phyloP scores from a whole-genome alignment of 2,329 filamentous ascomycete genomes.

The Alternaria arborescens region DNA sequence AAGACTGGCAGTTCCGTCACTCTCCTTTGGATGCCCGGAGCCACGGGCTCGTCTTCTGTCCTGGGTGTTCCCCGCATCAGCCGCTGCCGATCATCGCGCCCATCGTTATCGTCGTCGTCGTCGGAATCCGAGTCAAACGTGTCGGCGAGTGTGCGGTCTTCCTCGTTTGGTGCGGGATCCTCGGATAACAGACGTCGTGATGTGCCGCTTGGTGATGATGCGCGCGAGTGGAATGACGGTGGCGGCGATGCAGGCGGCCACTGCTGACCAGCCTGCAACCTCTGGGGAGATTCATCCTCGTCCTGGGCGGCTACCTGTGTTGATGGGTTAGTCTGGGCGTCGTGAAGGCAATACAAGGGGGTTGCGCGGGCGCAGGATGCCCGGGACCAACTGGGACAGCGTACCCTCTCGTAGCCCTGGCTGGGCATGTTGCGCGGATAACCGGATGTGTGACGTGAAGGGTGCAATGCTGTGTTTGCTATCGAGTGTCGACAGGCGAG shows the following conservation, averaged over 20 bases:
- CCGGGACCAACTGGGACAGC: conserved; percentile 32
- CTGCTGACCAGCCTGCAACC: conserved; percentile 35
- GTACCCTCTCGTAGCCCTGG: conserved; percentile 60
- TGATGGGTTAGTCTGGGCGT: conserved; percentile 25
- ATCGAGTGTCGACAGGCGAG: neutral
- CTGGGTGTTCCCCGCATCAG: conserved; percentile 74
- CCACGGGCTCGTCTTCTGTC: conserved; percentile 34
- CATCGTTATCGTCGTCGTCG: conserved; percentile 69
- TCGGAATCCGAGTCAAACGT: conserved; percentile 85
- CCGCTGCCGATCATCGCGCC: conserved; percentile 82
- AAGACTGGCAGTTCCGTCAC: conserved; percentile 65
- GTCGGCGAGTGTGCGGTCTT: conserved; percentile 86
- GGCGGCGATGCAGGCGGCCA: conserved; percentile 59
- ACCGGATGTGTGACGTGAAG: conserved; percentile 12
- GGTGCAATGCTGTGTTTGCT: neutral
- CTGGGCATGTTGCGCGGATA: conserved; percentile 52
- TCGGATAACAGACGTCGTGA: conserved; percentile 63
- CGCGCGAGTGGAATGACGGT: conserved; percentile 88
- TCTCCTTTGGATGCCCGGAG: conserved; percentile 55
- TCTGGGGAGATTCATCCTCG: conserved; percentile 51
- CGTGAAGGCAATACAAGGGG: conserved; percentile 5
- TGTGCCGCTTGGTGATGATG: conserved; percentile 68
- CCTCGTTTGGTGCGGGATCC: conserved; percentile 62
- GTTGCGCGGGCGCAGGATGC: conserved; percentile 21
- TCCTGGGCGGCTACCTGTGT: conserved; percentile 55